Conservation (phyloP, 768 basidiomycete genomes). For the Collybiopsis confluens region DNA sequence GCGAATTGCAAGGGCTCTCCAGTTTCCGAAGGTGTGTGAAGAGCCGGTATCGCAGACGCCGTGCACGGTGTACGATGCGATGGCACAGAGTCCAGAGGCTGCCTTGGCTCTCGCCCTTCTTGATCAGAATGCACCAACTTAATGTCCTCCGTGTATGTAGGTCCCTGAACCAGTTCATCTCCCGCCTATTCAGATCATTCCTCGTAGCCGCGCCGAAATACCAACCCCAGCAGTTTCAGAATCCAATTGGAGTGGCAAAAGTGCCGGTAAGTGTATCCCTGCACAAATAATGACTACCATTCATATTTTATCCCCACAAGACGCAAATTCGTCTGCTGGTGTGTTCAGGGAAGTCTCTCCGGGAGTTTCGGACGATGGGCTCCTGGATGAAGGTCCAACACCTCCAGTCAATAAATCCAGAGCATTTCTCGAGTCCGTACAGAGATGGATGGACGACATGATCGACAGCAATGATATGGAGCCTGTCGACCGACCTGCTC, state of each 20-base stretch:
- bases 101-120: slow-evolving; percentile 25
- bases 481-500: background rate
- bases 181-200: slow-evolving; percentile 23
- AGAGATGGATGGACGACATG: slow-evolving; percentile 17
- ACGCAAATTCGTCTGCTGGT: slow-evolving; percentile 32
- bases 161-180: slow-evolving; percentile 36
- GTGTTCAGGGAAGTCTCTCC: slow-evolving; percentile 22
- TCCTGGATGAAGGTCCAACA: slow-evolving; percentile 12
- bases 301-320: slow-evolving; percentile 19
- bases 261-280: slow-evolving; percentile 24
- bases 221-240: slow-evolving; percentile 30
- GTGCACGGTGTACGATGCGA: slow-evolving; percentile 26
- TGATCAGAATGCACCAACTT: slow-evolving; percentile 3
- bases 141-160: slow-evolving; percentile 29
- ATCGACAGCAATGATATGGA: slow-evolving; percentile 14
- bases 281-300: background rate
- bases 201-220: slow-evolving; percentile 18
- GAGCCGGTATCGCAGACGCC: slow-evolving; percentile 18
- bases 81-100: slow-evolving; percentile 22
- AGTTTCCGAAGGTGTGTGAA: slow-evolving; percentile 37
- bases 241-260: slow-evolving; percentile 41
- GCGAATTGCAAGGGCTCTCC: slow-evolving; percentile 28
- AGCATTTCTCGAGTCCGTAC: slow-evolving; percentile 12
- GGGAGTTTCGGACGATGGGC: slow-evolving; percentile 20
- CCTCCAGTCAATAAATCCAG: slow-evolving; percentile 10